Percentiles rank a stretch among this genome's conserved stretches.
phyloP scores from a whole-genome alignment of 805 yeast species.

The Monosporozyma unispora region DNA sequence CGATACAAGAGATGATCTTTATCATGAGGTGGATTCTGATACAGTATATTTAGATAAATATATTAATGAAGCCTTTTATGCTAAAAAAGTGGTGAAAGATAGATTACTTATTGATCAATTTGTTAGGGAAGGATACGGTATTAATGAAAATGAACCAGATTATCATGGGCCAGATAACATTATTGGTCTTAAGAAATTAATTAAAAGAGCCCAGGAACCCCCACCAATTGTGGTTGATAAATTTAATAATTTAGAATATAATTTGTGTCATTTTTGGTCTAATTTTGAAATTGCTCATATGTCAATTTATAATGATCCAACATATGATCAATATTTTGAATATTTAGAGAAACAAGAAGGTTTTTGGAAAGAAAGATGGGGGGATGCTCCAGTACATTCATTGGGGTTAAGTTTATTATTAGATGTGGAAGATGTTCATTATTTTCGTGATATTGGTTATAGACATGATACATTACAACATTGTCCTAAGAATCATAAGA shows the following conservation, averaged over 20 bases:
- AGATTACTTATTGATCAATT: constrained; percentile 28
- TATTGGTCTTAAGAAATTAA: constrained; percentile 31
- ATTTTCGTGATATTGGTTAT: constrained; percentile 89
- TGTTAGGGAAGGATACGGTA: constrained; percentile 8
- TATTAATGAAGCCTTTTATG: constrained; percentile 23
- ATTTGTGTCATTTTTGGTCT: constrained; percentile 84
- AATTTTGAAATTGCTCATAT: constrained; percentile 87
- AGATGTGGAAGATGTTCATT: constrained; percentile 64
- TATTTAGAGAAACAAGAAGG: constrained; percentile 69
- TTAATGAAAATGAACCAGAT: background rate
- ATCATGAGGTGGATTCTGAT: background rate
- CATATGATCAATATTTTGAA: constrained; percentile 60
- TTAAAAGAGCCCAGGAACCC: constrained; percentile 31
- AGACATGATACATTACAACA: constrained; percentile 72
- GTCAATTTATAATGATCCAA: constrained; percentile 57
- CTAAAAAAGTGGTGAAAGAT: constrained; percentile 18
- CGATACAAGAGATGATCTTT: constrained; percentile 4
- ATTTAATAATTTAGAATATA: constrained; percentile 60
- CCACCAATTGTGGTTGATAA: constrained; percentile 39
- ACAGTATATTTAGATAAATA: constrained; percentile 21
- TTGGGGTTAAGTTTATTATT: constrained; percentile 74
- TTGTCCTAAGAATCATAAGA: constrained; percentile 54
- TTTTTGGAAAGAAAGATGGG: constrained; percentile 90
- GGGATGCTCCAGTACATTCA: constrained; percentile 93
- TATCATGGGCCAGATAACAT: constrained; percentile 9